Percentiles rank a stretch among this genome's conserved stretches.
Conservation (phyloP, 2,329 filamentous ascomycete species). For the Cladobotryum protrusum region DNA sequence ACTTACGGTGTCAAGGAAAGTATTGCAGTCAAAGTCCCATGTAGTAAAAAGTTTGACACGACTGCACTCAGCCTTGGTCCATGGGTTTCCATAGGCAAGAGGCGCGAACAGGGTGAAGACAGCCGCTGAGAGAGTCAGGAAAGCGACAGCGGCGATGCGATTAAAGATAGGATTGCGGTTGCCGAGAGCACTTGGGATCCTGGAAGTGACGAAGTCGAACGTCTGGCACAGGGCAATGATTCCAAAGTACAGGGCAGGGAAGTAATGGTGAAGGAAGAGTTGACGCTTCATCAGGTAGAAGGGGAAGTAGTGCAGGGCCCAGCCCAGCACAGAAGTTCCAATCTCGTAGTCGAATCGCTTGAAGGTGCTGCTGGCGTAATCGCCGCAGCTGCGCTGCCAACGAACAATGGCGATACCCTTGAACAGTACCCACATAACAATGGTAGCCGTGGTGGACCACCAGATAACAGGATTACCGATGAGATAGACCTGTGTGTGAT, state of each 20-base stretch:
- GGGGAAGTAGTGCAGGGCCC: slow-evolving; percentile 98
- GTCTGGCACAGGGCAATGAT: slow-evolving; percentile 83
- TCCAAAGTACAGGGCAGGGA: slow-evolving; percentile 93
- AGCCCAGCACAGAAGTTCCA: slow-evolving; percentile 81
- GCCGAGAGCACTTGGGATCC: slow-evolving; percentile 62
- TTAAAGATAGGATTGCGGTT: slow-evolving; percentile 65
- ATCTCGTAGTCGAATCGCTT: slow-evolving; percentile 98
- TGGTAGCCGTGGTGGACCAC: slow-evolving; percentile 78
- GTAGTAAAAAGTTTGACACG: slow-evolving; percentile 78
- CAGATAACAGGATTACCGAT: slow-evolving; percentile 92
- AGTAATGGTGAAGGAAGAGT: slow-evolving; percentile 97
- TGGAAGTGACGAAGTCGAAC: slow-evolving; percentile 76
- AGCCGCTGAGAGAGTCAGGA: slow-evolving; percentile 67
- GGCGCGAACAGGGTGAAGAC: slow-evolving; percentile 84
- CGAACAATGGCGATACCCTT: slow-evolving; percentile 82
- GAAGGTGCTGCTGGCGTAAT: slow-evolving; percentile 77
- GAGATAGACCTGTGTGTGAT: slow-evolving; percentile 92
- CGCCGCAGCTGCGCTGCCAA: slow-evolving; percentile 89
- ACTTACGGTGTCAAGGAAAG: slow-evolving; percentile 81
- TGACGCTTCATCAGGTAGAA: slow-evolving; percentile 98
- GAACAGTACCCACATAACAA: slow-evolving; percentile 72
- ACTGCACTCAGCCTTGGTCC: slow-evolving; percentile 85
- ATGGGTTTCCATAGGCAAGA: slow-evolving; percentile 85
- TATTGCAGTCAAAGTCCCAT: slow-evolving; percentile 99
- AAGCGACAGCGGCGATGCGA: slow-evolving; percentile 63